Conservation (phyloP, 257 asterid genomes). For the Salvia splendens region DNA sequence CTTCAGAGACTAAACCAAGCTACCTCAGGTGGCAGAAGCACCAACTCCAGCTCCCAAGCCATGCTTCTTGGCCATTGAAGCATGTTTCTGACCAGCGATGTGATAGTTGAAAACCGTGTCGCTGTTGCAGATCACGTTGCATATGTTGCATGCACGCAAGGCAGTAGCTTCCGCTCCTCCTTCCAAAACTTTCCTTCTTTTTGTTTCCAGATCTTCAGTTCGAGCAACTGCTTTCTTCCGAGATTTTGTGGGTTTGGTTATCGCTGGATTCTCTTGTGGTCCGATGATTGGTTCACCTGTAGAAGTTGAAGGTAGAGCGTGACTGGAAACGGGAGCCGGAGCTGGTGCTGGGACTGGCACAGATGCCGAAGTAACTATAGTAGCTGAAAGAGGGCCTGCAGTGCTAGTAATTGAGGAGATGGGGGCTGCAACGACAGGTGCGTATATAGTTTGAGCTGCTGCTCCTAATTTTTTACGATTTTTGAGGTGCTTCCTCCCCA, state of each 20-base stretch:
- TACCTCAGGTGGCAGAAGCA: conserved; percentile 37
- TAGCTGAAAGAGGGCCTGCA: conserved; percentile 12
- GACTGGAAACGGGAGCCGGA: conserved; percentile 10
- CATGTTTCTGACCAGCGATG: conserved; percentile 73
- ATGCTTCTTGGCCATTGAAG: conserved; percentile 51
- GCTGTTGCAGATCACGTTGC: conserved; percentile 84
- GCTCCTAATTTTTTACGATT: conserved; percentile 49
- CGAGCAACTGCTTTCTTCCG: conserved; percentile 46
- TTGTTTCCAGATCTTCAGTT: conserved; percentile 55
- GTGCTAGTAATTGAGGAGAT: conserved; percentile 19
- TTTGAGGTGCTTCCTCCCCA: conserved; percentile 68
- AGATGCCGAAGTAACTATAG: conserved; percentile 24
- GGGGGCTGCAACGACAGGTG: conserved; percentile 21
- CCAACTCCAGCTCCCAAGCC: conserved; percentile 36
- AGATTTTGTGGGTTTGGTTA: conserved; percentile 35
- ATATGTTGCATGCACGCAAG: conserved; percentile 53
- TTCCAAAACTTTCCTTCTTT: conserved; percentile 57
- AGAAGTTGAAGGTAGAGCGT: conserved; percentile 16
- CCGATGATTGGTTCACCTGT: conserved; percentile 41
- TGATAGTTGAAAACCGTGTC: conserved; percentile 56
- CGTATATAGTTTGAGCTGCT: conserved; percentile 18
- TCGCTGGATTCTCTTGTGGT: conserved; percentile 52
- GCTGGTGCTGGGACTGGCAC: conserved; percentile 15
- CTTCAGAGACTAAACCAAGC: conserved; percentile 9
- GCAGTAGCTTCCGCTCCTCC: conserved; percentile 65